Percentiles rank a stretch among this genome's conserved stretches.
phyloP scores from a whole-genome alignment of 768 basidiomycete genomes.

The Albatrellus ellisii region DNA sequence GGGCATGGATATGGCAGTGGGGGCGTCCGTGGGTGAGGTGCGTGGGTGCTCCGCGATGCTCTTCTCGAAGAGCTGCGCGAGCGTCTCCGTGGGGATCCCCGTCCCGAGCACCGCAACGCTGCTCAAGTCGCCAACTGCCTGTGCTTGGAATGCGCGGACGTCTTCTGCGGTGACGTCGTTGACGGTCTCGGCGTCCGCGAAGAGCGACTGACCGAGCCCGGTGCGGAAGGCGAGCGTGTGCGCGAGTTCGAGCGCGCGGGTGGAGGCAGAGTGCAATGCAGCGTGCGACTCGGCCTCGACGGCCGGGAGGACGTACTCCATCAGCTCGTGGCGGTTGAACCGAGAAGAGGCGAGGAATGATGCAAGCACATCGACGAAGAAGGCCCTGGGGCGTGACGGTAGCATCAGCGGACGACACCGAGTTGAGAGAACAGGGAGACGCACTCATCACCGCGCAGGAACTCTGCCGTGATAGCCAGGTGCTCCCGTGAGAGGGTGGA shows the following conservation, averaged over 20 bases:
- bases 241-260: conserved; percentile 72
- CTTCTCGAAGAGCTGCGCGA: conserved; percentile 53
- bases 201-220: conserved; percentile 86
- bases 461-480: conserved; percentile 88
- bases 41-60: conserved; percentile 53
- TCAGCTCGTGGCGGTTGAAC: conserved; percentile 66
- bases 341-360: conserved; percentile 75
- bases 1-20: conserved; percentile 25
- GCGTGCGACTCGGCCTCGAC: conserved; percentile 57
- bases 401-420: not conserved
- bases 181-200: conserved; percentile 50
- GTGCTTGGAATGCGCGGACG: conserved; percentile 59
- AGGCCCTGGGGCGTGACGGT: conserved; percentile 39
- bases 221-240: conserved; percentile 88
- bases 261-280: conserved; percentile 45
- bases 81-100: conserved; percentile 61
- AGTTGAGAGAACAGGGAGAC: conserved; percentile 29
- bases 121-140: conserved; percentile 67
- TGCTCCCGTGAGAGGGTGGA: conserved; percentile 79
- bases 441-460: conserved; percentile 91
- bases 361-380: conserved; percentile 83
- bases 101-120: conserved; percentile 72
- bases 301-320: conserved; percentile 60
- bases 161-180: conserved; percentile 47
- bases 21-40: conserved; percentile 16